Evolutionary conservation across 257 asterid genomes (phyloP), one percentile per base, ranked within the genome.

Genomic region (Solanum stenotomum): DNA sequence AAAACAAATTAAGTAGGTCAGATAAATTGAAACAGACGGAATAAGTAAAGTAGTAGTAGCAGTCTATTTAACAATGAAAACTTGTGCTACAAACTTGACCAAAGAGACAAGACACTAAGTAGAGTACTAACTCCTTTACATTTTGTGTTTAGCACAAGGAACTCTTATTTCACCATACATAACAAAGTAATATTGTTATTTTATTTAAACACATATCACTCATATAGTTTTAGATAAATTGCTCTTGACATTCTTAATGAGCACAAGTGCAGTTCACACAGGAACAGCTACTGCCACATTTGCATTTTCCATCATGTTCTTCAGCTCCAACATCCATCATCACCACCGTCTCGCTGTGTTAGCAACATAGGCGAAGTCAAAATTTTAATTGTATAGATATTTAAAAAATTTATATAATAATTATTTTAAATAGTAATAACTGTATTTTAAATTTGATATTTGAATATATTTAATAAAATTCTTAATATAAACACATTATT

Each of bases 261-360:
- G 89, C 90, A 63, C 98, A 95, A 74, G 93, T 92, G 95, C 98
- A 94, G 92, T 87, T 59, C 29, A 74, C 86, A 89, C 98, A 95
- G 34, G 92, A 12, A 90, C 98, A 94, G 92, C 91, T 92, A 15
- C 92, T 5, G 7, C 98, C 94, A 84, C 98, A 94, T 95, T 93
- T 94, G 96, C 98, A 93, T 49, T 91, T 88, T 25, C 96, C 94
- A 44, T 88, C 93, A 8, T 91, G 67, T 93, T 94, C 98, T 3
- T 88, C 92, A 2, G 87, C 93, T 31, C 90, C 88, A 59, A 44
- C 91, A 12, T 89, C 95, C 92, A 89, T 85, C 92, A 88, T 85
- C 52, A 85, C 83, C 10, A 88, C 5, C 29, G 87, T 90, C 93
- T 89, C 95, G 8, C 65, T 68, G 91, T 77, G 90, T 93, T 95